Conservation (phyloP, 2,329 filamentous ascomycete species). For the Zopfia rhizophila region DNA sequence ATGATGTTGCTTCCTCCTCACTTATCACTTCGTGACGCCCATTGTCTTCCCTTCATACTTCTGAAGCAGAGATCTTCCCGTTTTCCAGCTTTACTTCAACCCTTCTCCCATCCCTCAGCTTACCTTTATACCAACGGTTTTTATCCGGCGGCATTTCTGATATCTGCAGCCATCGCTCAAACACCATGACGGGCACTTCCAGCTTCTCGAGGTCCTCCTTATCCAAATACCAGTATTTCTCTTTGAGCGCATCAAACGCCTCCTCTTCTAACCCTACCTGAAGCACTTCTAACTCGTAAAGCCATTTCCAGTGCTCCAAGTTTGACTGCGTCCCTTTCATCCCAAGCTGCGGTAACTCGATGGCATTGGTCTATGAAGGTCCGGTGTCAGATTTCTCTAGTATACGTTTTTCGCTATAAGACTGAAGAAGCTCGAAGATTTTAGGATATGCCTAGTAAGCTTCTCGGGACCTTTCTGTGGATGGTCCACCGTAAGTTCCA, state of each 20-base stretch:
- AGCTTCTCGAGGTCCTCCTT: constrained; percentile 2
- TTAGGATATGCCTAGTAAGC: constrained; percentile 8
- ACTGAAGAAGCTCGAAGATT: constrained; percentile 1
- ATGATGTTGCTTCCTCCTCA: no score
- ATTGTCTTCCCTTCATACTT: no score
- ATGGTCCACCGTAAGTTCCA: constrained; percentile 2
- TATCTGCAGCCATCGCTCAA: constrained; percentile 8
- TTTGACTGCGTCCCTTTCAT: constrained; percentile 5
- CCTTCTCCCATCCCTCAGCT: no score
- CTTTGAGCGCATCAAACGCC: constrained; percentile 4
- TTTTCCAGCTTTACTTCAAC: no score
- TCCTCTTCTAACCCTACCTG: constrained; percentile 1
- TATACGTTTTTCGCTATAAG: constrained; percentile 1
- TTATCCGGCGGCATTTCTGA: no score
- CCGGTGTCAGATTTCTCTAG: background rate
- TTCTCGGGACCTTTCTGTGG: background rate
- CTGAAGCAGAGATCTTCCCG: no score
- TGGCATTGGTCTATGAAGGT: constrained; percentile 1
- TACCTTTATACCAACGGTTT: no score
- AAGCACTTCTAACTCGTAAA: constrained; percentile 4
- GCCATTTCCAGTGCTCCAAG: constrained; percentile 1
- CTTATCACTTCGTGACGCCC: no score
- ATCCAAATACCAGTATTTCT: constrained; percentile 1
- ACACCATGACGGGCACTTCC: constrained; percentile 10
- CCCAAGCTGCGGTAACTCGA: background rate